phyloP scores from a whole-genome alignment of 495 filamentous ascomycete species.

The Penicillium maclennaniae region DNA sequence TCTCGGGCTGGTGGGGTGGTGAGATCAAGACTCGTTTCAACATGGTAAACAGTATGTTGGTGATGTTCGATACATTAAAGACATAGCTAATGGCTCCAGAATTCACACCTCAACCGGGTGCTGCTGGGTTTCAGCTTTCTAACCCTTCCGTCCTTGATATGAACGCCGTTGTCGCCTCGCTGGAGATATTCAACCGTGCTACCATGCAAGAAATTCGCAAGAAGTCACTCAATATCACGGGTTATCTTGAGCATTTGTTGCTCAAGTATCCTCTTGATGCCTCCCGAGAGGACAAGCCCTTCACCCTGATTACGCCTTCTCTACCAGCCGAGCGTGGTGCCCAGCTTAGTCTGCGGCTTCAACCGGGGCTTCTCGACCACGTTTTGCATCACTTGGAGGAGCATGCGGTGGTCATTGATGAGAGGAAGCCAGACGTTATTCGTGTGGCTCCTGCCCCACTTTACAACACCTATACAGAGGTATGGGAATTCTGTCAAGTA shows the following conservation, averaged over 20 bases:
- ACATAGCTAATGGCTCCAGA: constrained; percentile 21
- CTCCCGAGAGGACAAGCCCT: constrained; percentile 46
- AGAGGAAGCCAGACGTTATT: constrained; percentile 85
- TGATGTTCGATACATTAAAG: not conserved
- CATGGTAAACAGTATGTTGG: constrained; percentile 62
- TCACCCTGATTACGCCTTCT: constrained; percentile 75
- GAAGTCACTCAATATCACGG: constrained; percentile 73
- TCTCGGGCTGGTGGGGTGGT: constrained; percentile 90
- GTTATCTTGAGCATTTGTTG: constrained; percentile 73
- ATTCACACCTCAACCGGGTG: constrained; percentile 68
- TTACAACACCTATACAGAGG: constrained; percentile 82
- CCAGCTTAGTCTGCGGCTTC: constrained; percentile 75
- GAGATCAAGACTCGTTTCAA: constrained; percentile 71
- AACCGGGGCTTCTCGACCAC: constrained; percentile 60
- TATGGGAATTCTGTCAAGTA: constrained; percentile 67
- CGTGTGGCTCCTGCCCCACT: constrained; percentile 87
- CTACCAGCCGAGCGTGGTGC: constrained; percentile 72
- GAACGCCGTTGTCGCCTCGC: constrained; percentile 65
- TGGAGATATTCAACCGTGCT: constrained; percentile 74
- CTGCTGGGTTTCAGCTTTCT: constrained; percentile 59
- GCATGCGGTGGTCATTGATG: constrained; percentile 75
- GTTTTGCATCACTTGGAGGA: constrained; percentile 68
- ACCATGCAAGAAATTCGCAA: constrained; percentile 64
- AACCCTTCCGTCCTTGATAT: constrained; percentile 61
- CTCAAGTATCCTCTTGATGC: constrained; percentile 36